Conservation (phyloP, 2,329 filamentous ascomycete species). For the Penicillium concentricum region DNA sequence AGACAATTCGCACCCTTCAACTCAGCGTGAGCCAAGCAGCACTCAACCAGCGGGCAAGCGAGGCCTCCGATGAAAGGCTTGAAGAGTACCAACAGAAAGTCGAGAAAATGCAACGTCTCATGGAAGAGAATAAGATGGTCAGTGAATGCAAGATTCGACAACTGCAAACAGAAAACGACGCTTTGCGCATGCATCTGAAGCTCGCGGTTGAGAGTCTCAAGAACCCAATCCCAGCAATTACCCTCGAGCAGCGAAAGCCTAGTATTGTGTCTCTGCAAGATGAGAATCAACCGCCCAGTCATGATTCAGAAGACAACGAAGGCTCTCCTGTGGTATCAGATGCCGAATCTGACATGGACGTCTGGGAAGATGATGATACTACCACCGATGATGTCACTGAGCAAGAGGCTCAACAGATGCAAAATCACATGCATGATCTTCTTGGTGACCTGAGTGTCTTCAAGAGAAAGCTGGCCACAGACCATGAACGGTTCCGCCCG, state of each 20-base stretch:
- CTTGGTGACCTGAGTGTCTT: slow-evolving; percentile 78
- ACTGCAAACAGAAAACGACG: slow-evolving; percentile 86
- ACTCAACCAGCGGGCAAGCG: slow-evolving; percentile 71
- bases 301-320: slow-evolving; percentile 40
- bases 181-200: slow-evolving; percentile 80
- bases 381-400: slow-evolving; percentile 48
- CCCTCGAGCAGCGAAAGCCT: slow-evolving; percentile 33
- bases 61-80: slow-evolving; percentile 75
- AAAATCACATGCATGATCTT: slow-evolving; percentile 81
- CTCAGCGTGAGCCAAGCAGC: slow-evolving; percentile 64
- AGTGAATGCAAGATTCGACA: slow-evolving; percentile 92
- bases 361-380: slow-evolving; percentile 53
- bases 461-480: slow-evolving; percentile 81
- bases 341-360: slow-evolving; percentile 32
- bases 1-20: slow-evolving; percentile 85
- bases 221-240: slow-evolving; percentile 74
- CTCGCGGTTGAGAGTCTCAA: slow-evolving; percentile 81
- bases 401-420: slow-evolving; percentile 60
- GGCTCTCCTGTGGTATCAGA: slow-evolving; percentile 28
- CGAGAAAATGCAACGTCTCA: slow-evolving; percentile 83
- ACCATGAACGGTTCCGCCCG: slow-evolving; percentile 50
- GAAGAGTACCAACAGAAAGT: slow-evolving; percentile 96
- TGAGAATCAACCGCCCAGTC: slow-evolving; percentile 56
- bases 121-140: slow-evolving; percentile 90
- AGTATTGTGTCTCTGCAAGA: slow-evolving; percentile 51